Conservation (phyloP, 306 rosid genomes). For the Malus orientalis region DNA sequence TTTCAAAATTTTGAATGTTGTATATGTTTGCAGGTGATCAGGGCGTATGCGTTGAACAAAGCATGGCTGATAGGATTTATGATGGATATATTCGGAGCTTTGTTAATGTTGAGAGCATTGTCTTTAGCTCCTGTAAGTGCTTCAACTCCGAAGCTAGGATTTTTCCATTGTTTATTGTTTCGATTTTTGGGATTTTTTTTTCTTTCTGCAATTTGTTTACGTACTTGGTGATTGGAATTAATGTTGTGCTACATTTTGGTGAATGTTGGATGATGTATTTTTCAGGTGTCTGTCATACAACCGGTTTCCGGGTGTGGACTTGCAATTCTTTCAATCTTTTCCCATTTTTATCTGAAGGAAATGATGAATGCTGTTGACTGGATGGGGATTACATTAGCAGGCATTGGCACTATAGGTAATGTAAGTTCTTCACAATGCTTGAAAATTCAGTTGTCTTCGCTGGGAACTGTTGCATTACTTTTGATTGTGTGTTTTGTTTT, state of each 20-base stretch:
- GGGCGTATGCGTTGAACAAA: slow-evolving; percentile 77
- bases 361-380: slow-evolving; percentile 90
- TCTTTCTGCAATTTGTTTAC: not conserved
- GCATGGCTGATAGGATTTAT: slow-evolving; percentile 78
- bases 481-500: not conserved
- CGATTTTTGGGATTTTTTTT: not conserved
- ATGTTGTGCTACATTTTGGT: not conserved
- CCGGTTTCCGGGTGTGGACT: slow-evolving; percentile 98
- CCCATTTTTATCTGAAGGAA: slow-evolving; percentile 95
- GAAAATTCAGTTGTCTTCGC: not conserved
- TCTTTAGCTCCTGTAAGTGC: slow-evolving; percentile 90
- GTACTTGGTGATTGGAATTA: not conserved
- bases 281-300: slow-evolving; percentile 87
- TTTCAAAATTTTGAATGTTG: not conserved
- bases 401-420: slow-evolving; percentile 96
- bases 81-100: slow-evolving; percentile 91
- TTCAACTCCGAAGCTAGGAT: not conserved
- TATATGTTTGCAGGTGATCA: slow-evolving; percentile 56
- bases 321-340: slow-evolving; percentile 86
- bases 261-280: slow-evolving; percentile 17
- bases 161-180: not conserved
- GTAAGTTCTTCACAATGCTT: slow-evolving; percentile 35
- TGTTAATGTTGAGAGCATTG: slow-evolving; percentile 85
- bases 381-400: slow-evolving; percentile 86
- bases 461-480: not conserved